phyloP scores from a whole-genome alignment of 2,329 filamentous ascomycete species.

The Botrytis hyacinthi region DNA sequence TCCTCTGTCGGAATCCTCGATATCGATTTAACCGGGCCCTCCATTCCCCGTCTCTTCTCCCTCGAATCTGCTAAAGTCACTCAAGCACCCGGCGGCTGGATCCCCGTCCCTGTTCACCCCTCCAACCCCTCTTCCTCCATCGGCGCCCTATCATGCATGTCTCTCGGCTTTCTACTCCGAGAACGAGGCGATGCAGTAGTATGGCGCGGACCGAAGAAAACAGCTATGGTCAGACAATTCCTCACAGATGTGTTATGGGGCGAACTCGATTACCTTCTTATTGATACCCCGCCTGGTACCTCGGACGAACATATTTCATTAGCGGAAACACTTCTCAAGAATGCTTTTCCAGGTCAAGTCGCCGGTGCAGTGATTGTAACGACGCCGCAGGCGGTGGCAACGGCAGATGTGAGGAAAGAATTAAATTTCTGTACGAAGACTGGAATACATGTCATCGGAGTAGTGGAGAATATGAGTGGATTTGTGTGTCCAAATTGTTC shows the following conservation, averaged over 20 bases:
- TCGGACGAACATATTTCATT: conserved; percentile 97
- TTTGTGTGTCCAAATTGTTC: conserved; percentile 78
- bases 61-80: conserved; percentile 87
- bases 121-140: conserved; percentile 50
- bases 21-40: conserved; percentile 92
- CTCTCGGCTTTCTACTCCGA: conserved; percentile 83
- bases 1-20: conserved; percentile 93
- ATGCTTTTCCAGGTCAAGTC: conserved; percentile 64
- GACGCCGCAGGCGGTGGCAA: conserved; percentile 90
- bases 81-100: conserved; percentile 88
- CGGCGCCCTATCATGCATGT: conserved; percentile 79
- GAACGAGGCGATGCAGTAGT: conserved; percentile 87
- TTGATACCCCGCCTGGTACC: conserved; percentile 94
- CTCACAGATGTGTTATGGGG: conserved; percentile 88
- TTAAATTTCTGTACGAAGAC: conserved; percentile 82
- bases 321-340: conserved; percentile 75
- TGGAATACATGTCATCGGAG: conserved; percentile 81
- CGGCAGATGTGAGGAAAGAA: conserved; percentile 85
- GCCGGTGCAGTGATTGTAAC: conserved; percentile 92
- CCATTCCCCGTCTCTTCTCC: conserved; percentile 90
- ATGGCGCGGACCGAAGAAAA: conserved; percentile 98
- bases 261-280: conserved; percentile 83
- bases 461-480: conserved; percentile 95
- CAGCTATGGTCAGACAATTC: conserved; percentile 97
- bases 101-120: conserved; percentile 80